Evolutionary conservation across 2,329 filamentous ascomycete genomes (phyloP).

Genomic region (Xylariales sp.): DNA sequence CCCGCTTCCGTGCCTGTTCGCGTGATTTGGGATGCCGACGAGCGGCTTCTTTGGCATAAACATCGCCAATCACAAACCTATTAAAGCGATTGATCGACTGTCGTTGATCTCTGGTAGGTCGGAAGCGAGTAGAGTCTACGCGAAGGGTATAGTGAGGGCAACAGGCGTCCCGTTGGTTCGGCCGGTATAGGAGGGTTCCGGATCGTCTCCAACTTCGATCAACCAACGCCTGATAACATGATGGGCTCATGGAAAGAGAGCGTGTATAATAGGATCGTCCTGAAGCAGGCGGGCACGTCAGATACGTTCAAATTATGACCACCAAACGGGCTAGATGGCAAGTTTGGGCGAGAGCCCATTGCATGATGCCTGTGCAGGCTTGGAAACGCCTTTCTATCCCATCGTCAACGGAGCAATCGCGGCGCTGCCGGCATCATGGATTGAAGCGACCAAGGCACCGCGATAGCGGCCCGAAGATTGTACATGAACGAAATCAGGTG

Average conservation of each 20-base stretch:
- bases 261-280: conserved; percentile 79
- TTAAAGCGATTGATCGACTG: conserved; percentile 83
- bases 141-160: conserved; percentile 92
- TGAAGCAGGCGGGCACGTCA: conserved; percentile 52
- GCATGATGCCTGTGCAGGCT: conserved; percentile 37
- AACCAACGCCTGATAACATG: conserved; percentile 77
- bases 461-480: conserved; percentile 30
- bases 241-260: conserved; percentile 69
- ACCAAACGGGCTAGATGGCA: conserved; percentile 37
- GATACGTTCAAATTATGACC: conserved; percentile 45
- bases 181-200: conserved; percentile 78
- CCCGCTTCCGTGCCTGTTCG: conserved; percentile 71
- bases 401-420: conserved; percentile 17
- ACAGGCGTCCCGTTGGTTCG: conserved; percentile 82
- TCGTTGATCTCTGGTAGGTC: conserved; percentile 76
- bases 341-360: conserved; percentile 28
- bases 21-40: conserved; percentile 74
- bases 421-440: conserved; percentile 24
- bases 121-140: conserved; percentile 73
- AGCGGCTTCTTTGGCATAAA: conserved; percentile 73
- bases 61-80: conserved; percentile 74
- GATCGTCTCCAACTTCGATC: conserved; percentile 84
- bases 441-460: conserved; percentile 28
- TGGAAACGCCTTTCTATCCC: conserved; percentile 20
- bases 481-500: conserved; percentile 39